phyloP scores from a whole-genome alignment of 345 rosid species.

The Jatropha curcas region DNA sequence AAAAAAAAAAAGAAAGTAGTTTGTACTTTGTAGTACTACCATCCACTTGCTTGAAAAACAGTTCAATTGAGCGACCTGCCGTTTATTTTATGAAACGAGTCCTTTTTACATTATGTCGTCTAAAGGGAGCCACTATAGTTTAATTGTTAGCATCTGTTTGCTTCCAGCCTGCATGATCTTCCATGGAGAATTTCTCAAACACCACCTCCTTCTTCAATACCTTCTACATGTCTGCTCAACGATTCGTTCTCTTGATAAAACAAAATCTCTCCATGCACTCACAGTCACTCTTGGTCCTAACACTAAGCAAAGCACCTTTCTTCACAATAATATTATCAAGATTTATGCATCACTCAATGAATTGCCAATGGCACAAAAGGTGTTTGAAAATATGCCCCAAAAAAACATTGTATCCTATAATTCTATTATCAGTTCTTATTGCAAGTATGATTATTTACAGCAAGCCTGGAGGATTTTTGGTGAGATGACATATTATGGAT shows the following conservation, averaged over 20 bases:
- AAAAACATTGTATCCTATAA: conserved; percentile 63
- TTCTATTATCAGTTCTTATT: conserved; percentile 48
- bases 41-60: no score
- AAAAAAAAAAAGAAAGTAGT: not conserved
- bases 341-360: conserved; percentile 37
- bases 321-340: conserved; percentile 58
- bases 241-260: conserved; percentile 44
- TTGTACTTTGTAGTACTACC: no score
- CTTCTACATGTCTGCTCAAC: conserved; percentile 49
- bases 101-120: no score
- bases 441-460: conserved; percentile 39
- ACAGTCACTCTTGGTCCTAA: conserved; percentile 43
- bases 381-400: conserved; percentile 68
- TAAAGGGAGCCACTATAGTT: no score
- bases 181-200: conserved; percentile 39
- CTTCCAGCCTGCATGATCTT: conserved; percentile 45
- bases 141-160: not conserved
- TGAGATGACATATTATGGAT: conserved; percentile 51
- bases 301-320: conserved; percentile 47
- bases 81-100: no score
- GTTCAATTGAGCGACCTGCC: no score
- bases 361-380: conserved; percentile 40
- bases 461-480: conserved; percentile 47
- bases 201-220: conserved; percentile 42
- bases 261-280: conserved; percentile 72